phyloP scores from a whole-genome alignment of 1,284 basidiomycete species.

The Gomphus sp. region DNA sequence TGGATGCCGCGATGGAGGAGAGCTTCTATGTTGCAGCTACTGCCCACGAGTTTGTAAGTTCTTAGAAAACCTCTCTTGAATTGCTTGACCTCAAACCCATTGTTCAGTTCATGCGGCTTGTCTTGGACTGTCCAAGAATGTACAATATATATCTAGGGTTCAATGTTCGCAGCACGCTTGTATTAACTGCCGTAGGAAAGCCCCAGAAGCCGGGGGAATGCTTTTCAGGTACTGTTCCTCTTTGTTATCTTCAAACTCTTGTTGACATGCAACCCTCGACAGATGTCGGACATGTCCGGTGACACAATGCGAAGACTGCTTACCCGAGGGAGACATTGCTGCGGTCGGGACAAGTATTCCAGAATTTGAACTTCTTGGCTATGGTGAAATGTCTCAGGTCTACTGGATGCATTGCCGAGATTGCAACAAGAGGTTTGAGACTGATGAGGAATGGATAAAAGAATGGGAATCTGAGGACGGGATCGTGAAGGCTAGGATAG shows the following conservation, averaged over 20 bases:
- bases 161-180: constrained; percentile 46
- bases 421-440: not conserved
- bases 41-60: constrained; percentile 40
- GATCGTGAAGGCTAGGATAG: not conserved
- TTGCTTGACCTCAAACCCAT: constrained; percentile 23
- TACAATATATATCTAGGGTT: constrained; percentile 19
- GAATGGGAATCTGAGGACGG: constrained; percentile 40
- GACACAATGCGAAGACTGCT: constrained; percentile 53
- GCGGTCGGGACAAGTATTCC: constrained; percentile 45
- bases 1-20: constrained; percentile 49
- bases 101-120: constrained; percentile 37
- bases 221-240: constrained; percentile 32
- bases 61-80: not conserved
- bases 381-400: not conserved
- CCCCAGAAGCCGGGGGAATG: constrained; percentile 38
- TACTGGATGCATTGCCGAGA: constrained; percentile 6
- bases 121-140: constrained; percentile 24
- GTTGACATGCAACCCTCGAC: not conserved
- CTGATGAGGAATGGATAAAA: not conserved
- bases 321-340: constrained; percentile 37
- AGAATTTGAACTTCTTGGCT: constrained; percentile 28
- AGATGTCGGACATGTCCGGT: constrained; percentile 51
- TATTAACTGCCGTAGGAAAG: constrained; percentile 29
- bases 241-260: not conserved
- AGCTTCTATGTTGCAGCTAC: constrained; percentile 34